Evolutionary conservation across 805 yeast genomes (phyloP), one percentile per base, ranked within the genome.

Genomic region (Yamadazyma insecticola): DNA sequence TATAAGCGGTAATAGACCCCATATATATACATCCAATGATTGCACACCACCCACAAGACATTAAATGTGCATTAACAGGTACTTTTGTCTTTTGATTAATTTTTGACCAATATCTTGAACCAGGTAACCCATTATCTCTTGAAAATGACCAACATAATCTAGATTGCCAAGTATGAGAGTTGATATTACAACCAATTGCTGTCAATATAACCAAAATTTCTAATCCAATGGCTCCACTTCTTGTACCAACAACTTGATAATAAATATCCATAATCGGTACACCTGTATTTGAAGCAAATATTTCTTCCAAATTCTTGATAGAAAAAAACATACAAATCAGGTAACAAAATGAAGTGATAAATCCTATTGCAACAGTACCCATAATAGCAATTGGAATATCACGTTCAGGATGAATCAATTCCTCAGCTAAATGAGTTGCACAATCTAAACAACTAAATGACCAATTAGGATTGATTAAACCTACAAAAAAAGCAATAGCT

Each of bases 401-500:
- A 29, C 70, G 62, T 44, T 72, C 72, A 4, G 87, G 84, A 16
- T 69, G 60, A 22, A 67, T 58, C 22, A 69, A 68, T 47, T 80
- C 87, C 48, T 81, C 88, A 14, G 81, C 77, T 70, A 81, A 66
- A 45, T 80, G 87, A 3, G 85, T 76, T 2, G 85, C 84, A 35
- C 78, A 74, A 47, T 80, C 88, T 29, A 78, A 63, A 41, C 86
- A 78, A 16, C 77, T 67, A 58, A 78, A 78, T 7, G 80, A 73
- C 83, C 83, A 80, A 34, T 76, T 72, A 5, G 85, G 82, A 48
- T 78, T 78, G 42, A 79, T 71, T 28, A 79, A 54, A n/a, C 87
- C 86, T n/a, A 77, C 74, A 34, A 79, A 68, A 48, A 78, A 76
- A 0, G 83, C 81, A 51, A 78, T 68, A 17, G 73, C 84, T 2